These are phyloP conservation scores for grape (Vitis vinifera) DNA, from an alignment of 164 flowering plant species.

Conservation along the genomic window DNA sequence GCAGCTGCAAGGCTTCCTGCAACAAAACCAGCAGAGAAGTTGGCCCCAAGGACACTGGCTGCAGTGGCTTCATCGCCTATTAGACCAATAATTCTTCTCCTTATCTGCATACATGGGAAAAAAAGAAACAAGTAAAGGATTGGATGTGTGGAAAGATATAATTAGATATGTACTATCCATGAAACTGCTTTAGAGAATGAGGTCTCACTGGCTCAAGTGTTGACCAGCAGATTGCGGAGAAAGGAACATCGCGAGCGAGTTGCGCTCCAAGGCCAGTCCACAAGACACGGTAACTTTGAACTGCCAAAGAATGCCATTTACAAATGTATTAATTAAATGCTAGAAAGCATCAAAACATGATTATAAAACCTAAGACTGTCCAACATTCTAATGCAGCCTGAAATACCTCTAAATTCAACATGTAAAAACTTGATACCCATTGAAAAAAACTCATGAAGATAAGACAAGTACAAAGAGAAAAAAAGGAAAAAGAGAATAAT, in stretches of 20 bases:
- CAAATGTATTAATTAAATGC: neutral
- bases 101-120: conserved; percentile 38
- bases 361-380: neutral
- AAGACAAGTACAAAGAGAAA: too few species aligned
- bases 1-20: conserved; percentile 97
- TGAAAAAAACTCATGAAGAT: too few species aligned
- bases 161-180: too few species aligned
- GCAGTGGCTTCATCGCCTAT: conserved; percentile 65
- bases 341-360: neutral
- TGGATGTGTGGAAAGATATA: neutral
- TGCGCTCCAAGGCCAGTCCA: conserved; percentile 99
- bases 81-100: conserved; percentile 55
- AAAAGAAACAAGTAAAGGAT: neutral
- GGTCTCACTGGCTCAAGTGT: conserved; percentile 85
- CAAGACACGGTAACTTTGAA: conserved; percentile 64
- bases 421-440: neutral
- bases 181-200: conserved; percentile 9
- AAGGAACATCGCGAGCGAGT: conserved; percentile 98
- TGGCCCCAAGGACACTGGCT: conserved; percentile 66
- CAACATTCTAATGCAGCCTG: neutral
- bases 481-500: too few species aligned
- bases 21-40: conserved; percentile 87
- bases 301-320: conserved; percentile 27
- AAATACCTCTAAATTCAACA: neutral
- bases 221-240: conserved; percentile 98